These are phyloP conservation scores for Powellomyces hirtus DNA, from an alignment of 192 early-diverging fungal species.

Conservation along the genomic window DNA sequence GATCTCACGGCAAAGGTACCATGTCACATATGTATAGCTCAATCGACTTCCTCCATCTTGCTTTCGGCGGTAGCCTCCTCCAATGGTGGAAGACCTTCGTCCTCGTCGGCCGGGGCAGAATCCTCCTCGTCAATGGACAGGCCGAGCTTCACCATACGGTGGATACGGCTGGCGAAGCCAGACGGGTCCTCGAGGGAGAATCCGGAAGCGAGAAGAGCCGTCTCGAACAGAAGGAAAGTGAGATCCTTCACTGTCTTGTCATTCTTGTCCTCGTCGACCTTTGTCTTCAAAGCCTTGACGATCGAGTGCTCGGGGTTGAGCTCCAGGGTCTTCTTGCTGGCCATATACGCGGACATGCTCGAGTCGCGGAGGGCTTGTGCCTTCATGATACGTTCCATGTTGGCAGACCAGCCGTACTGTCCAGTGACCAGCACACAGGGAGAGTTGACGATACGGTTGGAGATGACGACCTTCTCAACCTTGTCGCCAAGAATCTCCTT, in stretches of 20 bases:
- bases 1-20: too few species aligned
- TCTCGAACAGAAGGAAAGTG: slow-evolving; percentile 92
- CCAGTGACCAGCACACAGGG: slow-evolving; percentile 99
- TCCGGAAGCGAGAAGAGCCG: slow-evolving; percentile 93
- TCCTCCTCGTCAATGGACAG: slow-evolving; percentile 91
- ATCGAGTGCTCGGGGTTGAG: slow-evolving; percentile 95
- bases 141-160: slow-evolving; percentile 99
- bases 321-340: slow-evolving; percentile 98
- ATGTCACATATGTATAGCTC: too few species aligned
- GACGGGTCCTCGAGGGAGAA: slow-evolving; percentile 96
- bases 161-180: slow-evolving; percentile 90
- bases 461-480: slow-evolving; percentile 92
- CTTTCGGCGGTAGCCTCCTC: slow-evolving; percentile 55
- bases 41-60: slow-evolving; percentile 67
- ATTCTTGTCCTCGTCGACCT: slow-evolving; percentile 93
- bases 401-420: slow-evolving; percentile 99
- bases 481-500: slow-evolving; percentile 99
- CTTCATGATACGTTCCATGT: slow-evolving; percentile 99
- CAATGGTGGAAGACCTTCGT: slow-evolving; percentile 58
- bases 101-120: slow-evolving; percentile 31
- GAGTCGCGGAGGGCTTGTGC: slow-evolving; percentile 99
- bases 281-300: slow-evolving; percentile 89
- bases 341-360: slow-evolving; percentile 99
- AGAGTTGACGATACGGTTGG: slow-evolving; percentile 95
- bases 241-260: slow-evolving; percentile 98